phyloP scores from a whole-genome alignment of 495 filamentous ascomycete genomes.

The Hypoxylon fuscum region DNA sequence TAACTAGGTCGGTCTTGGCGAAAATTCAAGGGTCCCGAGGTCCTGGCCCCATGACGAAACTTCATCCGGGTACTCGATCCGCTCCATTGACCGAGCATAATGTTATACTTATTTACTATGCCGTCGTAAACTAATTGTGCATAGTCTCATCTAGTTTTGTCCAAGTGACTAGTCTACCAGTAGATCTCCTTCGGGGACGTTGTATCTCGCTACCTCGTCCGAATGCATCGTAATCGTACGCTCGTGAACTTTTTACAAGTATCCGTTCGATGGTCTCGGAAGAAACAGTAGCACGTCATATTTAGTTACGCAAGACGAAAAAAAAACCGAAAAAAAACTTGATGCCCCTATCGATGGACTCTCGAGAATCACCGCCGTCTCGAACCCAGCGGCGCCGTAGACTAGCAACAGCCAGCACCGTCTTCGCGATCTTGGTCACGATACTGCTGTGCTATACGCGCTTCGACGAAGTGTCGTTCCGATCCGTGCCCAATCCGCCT shows the following conservation, averaged over 20 bases:
- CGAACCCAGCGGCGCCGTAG: constrained; percentile 16
- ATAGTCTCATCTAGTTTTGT: no score
- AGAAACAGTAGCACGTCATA: neutral
- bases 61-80: neutral
- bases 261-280: neutral
- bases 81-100: no score
- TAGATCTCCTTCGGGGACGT: no score
- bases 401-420: constrained; percentile 8
- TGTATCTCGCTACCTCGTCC: no score
- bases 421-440: constrained; percentile 24
- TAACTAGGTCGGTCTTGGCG: constrained; percentile 19
- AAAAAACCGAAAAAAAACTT: no score
- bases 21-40: constrained; percentile 12
- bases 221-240: no score
- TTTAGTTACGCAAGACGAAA: neutral
- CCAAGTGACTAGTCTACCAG: no score
- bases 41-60: constrained; percentile 18
- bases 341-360: constrained; percentile 16
- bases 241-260: neutral
- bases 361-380: neutral
- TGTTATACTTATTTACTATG: no score
- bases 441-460: constrained; percentile 26
- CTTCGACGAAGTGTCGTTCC: neutral
- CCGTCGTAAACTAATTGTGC: neutral
- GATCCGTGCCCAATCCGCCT: neutral